Conservation (phyloP, 306 rosid genomes). For the Luffa acutangula region DNA sequence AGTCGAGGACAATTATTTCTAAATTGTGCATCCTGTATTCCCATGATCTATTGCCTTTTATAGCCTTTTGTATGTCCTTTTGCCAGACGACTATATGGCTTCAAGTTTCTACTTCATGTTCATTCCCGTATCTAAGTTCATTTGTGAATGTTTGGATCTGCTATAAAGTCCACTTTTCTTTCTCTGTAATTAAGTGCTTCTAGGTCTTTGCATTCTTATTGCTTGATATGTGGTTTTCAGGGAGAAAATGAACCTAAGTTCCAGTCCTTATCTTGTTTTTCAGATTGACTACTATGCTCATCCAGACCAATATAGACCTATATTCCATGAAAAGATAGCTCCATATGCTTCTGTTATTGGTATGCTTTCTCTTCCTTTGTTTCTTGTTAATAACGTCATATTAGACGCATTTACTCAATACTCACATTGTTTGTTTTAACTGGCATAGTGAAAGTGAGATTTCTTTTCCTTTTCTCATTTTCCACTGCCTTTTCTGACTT, state of each 20-base stretch:
- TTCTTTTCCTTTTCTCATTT: background rate
- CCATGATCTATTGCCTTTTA: background rate
- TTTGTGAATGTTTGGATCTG: background rate
- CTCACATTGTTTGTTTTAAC: background rate
- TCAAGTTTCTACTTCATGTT: background rate
- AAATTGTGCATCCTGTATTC: background rate
- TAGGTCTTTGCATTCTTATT: background rate
- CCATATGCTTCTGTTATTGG: constrained; percentile 82
- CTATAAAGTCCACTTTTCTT: background rate
- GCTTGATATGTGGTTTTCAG: background rate
- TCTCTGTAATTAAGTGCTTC: background rate
- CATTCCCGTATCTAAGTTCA: background rate
- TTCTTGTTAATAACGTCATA: constrained; percentile 9
- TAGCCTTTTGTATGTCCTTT: background rate
- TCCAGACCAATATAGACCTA: constrained; percentile 77
- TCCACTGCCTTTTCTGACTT: background rate
- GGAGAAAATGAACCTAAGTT: background rate
- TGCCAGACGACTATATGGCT: background rate
- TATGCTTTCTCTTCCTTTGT: constrained; percentile 26
- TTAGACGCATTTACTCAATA: constrained; percentile 9
- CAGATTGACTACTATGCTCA: constrained; percentile 92
- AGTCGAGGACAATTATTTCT: background rate
- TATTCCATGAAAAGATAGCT: constrained; percentile 73
- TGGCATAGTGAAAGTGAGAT: background rate
- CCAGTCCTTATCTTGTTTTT: constrained; percentile 4